phyloP scores from a whole-genome alignment of 768 basidiomycete species.

The Pulveroboletus frians region DNA sequence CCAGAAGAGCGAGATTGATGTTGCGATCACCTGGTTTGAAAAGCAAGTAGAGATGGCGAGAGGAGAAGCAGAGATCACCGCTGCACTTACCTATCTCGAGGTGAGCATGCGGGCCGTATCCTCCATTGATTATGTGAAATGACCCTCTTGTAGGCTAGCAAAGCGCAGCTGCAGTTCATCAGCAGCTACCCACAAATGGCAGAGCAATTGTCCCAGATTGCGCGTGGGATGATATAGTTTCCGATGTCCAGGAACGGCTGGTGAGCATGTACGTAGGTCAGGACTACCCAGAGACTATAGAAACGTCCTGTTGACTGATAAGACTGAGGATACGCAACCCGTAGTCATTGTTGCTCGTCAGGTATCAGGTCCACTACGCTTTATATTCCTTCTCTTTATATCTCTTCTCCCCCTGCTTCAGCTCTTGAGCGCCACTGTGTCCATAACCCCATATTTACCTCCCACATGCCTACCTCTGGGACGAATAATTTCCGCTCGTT shows the following conservation, averaged over 20 bases:
- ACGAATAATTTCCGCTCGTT: background rate
- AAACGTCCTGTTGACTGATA: conserved; percentile 1
- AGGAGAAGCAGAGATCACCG: conserved; percentile 83
- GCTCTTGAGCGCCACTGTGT: background rate
- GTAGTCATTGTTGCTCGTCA: background rate
- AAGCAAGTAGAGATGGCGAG: conserved; percentile 80
- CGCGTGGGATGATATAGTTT: conserved; percentile 34
- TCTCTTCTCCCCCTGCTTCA: too few relatives aligned
- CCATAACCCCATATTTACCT: background rate
- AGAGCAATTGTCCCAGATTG: conserved; percentile 53
- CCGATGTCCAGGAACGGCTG: background rate
- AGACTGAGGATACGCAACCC: conserved; percentile 2
- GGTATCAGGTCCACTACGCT: background rate
- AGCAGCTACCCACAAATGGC: conserved; percentile 81
- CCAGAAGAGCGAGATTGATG: conserved; percentile 84
- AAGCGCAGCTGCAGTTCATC: conserved; percentile 78
- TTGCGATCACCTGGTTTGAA: conserved; percentile 83
- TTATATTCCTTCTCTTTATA: background rate
- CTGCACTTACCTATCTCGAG: conserved; percentile 73
- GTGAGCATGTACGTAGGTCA: conserved; percentile 10
- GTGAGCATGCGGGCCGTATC: conserved; percentile 38
- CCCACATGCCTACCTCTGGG: too few relatives aligned
- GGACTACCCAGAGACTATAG: conserved; percentile 14
- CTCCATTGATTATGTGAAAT: background rate
- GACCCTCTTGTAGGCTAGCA: conserved; percentile 57